These are phyloP conservation scores for Favolaschia claudopus DNA, from an alignment of 768 basidiomycete genomes.

Conservation along the genomic window DNA sequence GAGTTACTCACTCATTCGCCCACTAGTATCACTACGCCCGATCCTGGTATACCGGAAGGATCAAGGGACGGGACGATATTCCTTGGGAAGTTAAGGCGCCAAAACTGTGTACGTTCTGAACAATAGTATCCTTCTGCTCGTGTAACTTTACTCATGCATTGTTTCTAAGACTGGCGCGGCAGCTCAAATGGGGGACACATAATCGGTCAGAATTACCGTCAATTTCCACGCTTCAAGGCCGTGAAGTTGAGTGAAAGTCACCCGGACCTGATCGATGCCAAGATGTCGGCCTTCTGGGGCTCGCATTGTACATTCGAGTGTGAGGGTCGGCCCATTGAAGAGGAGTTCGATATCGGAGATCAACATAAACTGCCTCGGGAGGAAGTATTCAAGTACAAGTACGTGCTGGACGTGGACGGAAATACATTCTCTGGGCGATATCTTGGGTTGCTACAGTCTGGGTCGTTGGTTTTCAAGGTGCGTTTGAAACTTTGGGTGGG, in stretches of 20 bases:
- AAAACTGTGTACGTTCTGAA: not conserved
- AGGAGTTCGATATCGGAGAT: not conserved
- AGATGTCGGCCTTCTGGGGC: not conserved
- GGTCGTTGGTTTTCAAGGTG: slow-evolving; percentile 3
- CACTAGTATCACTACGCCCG: not conserved
- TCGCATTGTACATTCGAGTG: not conserved
- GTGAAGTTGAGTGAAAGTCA: not conserved
- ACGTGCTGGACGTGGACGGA: slow-evolving; percentile 3
- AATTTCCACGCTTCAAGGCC: not conserved
- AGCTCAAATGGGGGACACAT: not conserved
- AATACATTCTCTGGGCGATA: slow-evolving; percentile 12
- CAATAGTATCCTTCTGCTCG: not conserved
- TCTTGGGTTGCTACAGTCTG: not conserved
- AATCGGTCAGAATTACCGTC: not conserved
- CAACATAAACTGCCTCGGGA: not conserved
- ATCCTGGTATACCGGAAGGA: not conserved
- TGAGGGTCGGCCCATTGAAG: not conserved
- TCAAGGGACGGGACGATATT: not conserved
- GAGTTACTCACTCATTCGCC: not conserved
- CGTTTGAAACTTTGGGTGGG: not conserved
- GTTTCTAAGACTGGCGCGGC: slow-evolving; percentile 1
- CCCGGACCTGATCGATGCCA: not conserved
- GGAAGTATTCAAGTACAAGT: slow-evolving; percentile 3
- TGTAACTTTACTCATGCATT: not conserved
- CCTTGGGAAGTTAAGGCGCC: not conserved